Percentiles rank a stretch among this genome's conserved stretches.
Conservation (phyloP, 2,329 filamentous ascomycete genomes). For the Neodidymelliopsis sp. region DNA sequence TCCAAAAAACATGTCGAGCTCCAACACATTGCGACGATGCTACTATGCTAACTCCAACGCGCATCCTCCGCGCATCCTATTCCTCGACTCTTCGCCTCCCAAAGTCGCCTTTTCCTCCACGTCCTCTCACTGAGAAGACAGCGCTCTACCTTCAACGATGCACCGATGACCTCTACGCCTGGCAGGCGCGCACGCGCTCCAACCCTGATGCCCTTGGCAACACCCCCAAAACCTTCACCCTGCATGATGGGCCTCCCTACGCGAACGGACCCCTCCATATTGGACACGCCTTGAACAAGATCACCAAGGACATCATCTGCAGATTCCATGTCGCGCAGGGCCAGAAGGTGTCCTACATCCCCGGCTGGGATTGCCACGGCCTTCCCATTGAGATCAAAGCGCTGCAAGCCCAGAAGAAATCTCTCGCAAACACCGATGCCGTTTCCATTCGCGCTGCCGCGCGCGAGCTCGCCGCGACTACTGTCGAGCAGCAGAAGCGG, state of each 20-base stretch:
- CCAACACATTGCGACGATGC: slow-evolving; percentile 39
- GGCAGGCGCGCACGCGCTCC: slow-evolving; percentile 68
- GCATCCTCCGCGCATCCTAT: slow-evolving; percentile 51
- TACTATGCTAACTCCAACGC: slow-evolving; percentile 50
- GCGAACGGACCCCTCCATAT: slow-evolving; percentile 92
- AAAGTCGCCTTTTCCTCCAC: slow-evolving; percentile 58
- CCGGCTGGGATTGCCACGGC: slow-evolving; percentile 98
- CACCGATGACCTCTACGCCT: slow-evolving; percentile 86
- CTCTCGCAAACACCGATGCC: slow-evolving; percentile 47
- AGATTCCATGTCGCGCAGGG: slow-evolving; percentile 82
- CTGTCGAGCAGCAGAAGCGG: slow-evolving; percentile 75
- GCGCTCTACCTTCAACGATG: slow-evolving; percentile 73
- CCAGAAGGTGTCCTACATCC: slow-evolving; percentile 78
- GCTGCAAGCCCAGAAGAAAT: slow-evolving; percentile 65
- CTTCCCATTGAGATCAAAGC: slow-evolving; percentile 97
- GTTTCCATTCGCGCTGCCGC: slow-evolving; percentile 71
- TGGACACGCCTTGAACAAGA: slow-evolving; percentile 95
- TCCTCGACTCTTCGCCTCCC: slow-evolving; percentile 58
- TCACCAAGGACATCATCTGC: slow-evolving; percentile 92
- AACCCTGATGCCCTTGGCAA: slow-evolving; percentile 55
- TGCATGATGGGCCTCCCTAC: slow-evolving; percentile 97
- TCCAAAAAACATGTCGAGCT: slow-evolving; percentile 23
- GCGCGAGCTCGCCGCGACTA: slow-evolving; percentile 69
- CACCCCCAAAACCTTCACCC: slow-evolving; percentile 69
- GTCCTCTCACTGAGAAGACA: slow-evolving; percentile 45